These are phyloP conservation scores for Podospora pseudopauciseta DNA, from an alignment of 495 filamentous ascomycete genomes.

Conservation along the genomic window DNA sequence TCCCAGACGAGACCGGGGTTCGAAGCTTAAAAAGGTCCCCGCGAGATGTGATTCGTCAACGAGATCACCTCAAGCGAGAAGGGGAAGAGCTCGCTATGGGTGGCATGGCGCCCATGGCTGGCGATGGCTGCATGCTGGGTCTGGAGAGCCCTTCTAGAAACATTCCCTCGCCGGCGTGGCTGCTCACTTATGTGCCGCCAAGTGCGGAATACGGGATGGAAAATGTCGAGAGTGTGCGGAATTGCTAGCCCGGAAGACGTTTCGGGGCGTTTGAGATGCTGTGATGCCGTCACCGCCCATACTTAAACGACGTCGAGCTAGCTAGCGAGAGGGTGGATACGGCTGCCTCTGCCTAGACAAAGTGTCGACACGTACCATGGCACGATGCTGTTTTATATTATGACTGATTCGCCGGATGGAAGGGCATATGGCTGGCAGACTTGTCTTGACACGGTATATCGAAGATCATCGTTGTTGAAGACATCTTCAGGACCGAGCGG, in stretches of 20 bases:
- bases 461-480: not conserved
- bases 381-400: not conserved
- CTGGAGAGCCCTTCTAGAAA: conserved; percentile 1
- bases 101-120: conserved; percentile 2
- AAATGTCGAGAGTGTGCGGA: not conserved
- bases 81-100: not conserved
- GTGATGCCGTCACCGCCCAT: not conserved
- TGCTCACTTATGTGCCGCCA: not conserved
- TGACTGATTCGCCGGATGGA: conserved; percentile 4
- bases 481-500: not conserved
- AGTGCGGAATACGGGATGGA: not conserved
- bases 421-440: not conserved
- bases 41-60: conserved; percentile 13
- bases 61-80: conserved; percentile 5
- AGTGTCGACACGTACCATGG: conserved; percentile 2
- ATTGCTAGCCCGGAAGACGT: not conserved
- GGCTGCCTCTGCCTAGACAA: not conserved
- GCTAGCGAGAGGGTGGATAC: conserved; percentile 4
- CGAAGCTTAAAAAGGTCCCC: conserved; percentile 26
- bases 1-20: conserved; percentile 10
- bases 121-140: not conserved
- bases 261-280: not conserved
- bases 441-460: not conserved
- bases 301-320: not conserved
- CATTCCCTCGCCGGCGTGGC: not conserved